Evolutionary conservation across 257 asterid genomes (phyloP).

Genomic region (Avicennia marina): DNA sequence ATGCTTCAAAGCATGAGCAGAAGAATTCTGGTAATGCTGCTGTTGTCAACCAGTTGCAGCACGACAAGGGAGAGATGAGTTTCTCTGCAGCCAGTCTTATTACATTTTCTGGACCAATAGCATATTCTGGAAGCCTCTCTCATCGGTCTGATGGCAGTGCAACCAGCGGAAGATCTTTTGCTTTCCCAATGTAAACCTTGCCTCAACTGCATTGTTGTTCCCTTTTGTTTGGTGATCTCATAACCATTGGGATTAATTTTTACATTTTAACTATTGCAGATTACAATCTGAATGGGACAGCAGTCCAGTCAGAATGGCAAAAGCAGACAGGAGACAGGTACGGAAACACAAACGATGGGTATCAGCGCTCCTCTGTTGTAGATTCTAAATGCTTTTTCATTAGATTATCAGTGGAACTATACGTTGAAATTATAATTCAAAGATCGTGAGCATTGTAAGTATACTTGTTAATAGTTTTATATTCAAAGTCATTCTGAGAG

Average conservation of each 20-base stretch:
- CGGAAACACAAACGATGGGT: constrained; percentile 73
- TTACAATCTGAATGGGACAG: constrained; percentile 86
- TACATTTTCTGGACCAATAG: constrained; percentile 61
- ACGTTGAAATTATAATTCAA: too few relatives aligned
- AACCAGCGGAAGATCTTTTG: constrained; percentile 78
- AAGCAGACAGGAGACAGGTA: constrained; percentile 56
- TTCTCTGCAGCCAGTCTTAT: constrained; percentile 55
- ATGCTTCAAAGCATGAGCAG: constrained; percentile 10
- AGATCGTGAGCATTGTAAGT: too few relatives aligned
- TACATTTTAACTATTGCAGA: constrained; percentile 30
- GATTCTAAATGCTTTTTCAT: constrained; percentile 47
- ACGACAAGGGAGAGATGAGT: constrained; percentile 69
- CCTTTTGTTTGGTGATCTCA: background rate
- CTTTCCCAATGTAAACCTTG: constrained; percentile 77
- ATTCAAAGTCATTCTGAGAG: too few relatives aligned
- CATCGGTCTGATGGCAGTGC: constrained; percentile 90
- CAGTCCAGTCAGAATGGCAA: constrained; percentile 93
- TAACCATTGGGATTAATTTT: background rate
- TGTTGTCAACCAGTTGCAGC: constrained; percentile 22
- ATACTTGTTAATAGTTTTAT: too few relatives aligned
- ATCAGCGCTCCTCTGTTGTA: constrained; percentile 81
- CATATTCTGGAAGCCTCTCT: constrained; percentile 71
- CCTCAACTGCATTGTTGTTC: background rate
- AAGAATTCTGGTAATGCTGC: constrained; percentile 20
- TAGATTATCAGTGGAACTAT: too few relatives aligned